Conservation (phyloP, 2,329 filamentous ascomycete species). For the Sporothrix humicola region DNA sequence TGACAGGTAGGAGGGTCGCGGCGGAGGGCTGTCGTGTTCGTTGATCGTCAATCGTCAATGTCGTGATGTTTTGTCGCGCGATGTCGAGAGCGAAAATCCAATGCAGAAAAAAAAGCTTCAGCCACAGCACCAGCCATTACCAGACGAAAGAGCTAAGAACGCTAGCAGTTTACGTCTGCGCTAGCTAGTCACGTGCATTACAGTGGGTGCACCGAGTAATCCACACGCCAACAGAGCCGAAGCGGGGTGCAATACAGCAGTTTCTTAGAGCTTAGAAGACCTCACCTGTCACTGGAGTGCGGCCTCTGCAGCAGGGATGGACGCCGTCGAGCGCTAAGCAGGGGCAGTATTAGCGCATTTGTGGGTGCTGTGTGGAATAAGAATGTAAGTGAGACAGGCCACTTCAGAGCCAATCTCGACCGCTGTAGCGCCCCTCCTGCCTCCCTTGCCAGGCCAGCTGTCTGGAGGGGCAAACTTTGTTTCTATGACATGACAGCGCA, state of each 20-base stretch:
- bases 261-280: neutral
- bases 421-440: neutral
- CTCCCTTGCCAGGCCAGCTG: conserved; percentile 7
- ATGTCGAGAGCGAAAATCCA: conserved; percentile 17
- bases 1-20: neutral
- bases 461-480: conserved; percentile 19
- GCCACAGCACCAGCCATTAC: conserved; percentile 11
- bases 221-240: neutral
- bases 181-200: conserved; percentile 13
- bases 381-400: neutral
- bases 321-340: conserved; percentile 16
- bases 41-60: neutral
- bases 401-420: neutral
- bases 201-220: neutral
- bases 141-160: too few species aligned
- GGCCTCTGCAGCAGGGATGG: conserved; percentile 7
- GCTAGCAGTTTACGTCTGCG: neutral
- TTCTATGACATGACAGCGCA: neutral
- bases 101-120: conserved; percentile 16
- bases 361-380: conserved; percentile 2
- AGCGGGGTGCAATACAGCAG: conserved; percentile 15
- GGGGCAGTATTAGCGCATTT: neutral
- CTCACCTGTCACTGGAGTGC: neutral
- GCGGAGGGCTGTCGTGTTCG: neutral
- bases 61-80: neutral